These are phyloP conservation scores for Calocera viscosa DNA, from an alignment of 768 basidiomycete genomes.

Conservation along the genomic window DNA sequence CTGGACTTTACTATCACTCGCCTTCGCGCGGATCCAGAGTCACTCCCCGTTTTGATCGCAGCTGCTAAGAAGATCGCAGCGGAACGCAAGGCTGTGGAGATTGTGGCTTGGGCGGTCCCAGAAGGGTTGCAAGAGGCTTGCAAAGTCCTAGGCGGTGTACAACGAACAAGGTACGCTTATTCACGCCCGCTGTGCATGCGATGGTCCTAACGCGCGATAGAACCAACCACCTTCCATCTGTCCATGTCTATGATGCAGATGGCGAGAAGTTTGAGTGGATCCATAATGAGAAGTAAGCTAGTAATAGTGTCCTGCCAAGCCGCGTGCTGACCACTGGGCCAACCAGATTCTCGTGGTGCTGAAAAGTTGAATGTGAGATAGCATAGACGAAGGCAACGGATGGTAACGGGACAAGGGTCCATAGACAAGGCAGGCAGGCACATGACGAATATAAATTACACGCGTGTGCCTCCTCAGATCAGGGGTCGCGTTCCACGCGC, in stretches of 20 bases:
- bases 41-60: slow-evolving; percentile 29
- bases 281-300: slow-evolving; percentile 38
- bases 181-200: background rate
- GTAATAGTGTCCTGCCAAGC: background rate
- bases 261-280: slow-evolving; percentile 33
- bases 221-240: slow-evolving; percentile 32
- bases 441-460: too few relatives aligned
- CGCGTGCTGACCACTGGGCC: background rate
- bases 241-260: slow-evolving; percentile 41
- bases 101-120: slow-evolving; percentile 42
- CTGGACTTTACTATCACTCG: slow-evolving; percentile 36
- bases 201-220: slow-evolving; percentile 20
- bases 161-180: background rate
- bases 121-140: slow-evolving; percentile 25
- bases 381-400: too few relatives aligned
- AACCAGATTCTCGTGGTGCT: slow-evolving; percentile 36
- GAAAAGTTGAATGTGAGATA: too few relatives aligned
- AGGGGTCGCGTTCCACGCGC: too few relatives aligned
- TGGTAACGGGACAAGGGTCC: too few relatives aligned
- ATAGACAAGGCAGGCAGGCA: too few relatives aligned
- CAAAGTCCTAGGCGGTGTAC: slow-evolving; percentile 25
- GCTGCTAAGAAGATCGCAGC: slow-evolving; percentile 29
- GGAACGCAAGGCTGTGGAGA: slow-evolving; percentile 26
- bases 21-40: slow-evolving; percentile 25
- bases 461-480: too few relatives aligned